Base-by-base conservation (phyloP, 306 rosid species). In the Vachellia pachyceras region DNA sequence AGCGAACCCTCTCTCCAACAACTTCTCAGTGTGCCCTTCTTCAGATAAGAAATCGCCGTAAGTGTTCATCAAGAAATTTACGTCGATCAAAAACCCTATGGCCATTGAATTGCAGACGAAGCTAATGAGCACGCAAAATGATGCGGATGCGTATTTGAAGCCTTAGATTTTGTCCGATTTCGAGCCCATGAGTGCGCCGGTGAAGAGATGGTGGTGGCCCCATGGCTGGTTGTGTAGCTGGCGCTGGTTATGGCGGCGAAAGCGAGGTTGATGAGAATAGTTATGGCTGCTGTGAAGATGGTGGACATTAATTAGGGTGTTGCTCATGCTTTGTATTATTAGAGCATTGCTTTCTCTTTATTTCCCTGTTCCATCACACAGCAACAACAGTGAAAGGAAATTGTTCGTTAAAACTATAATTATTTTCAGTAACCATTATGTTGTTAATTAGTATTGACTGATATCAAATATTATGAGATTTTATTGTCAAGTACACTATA, bases 31-130 rank as follows among this genome's bases (percentile, higher is more conserved):
- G 57, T 83, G 76, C 2, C 10, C 9, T 18, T 46, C 84, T 11
- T 64, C 39, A 6, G 77, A 61, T 15, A 79, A 83, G 39, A 72
- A 83, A 0, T 80, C 84, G 35, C 83, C 80, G 40, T 60, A 42
- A 18, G 87, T 42, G 82, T 89, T 90, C 79, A 86, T 85, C 73
- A 92, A 72, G 78, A 87, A 80, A 83, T 89, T 83, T 2, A 94
- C 88, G 72, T 92, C 98, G 36, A 92, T 84, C 25, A 92, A 85
- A 52, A 45, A 89, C 3, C 85, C 92, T 18, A 92, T 77, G 45
- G 94, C 93, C 90, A 92, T 82, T 1, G 95, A 91, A 67, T 94
- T 89, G 78, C 83, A 92, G 3, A 94, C 6, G 92, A 94, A 94
- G 93, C 98, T 91, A 8, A 85, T 42, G 25, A 83, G 33, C 82